Base-by-base conservation (phyloP, 2,329 filamentous ascomycete genomes). In the Fusarium sterilihyphosum region DNA sequence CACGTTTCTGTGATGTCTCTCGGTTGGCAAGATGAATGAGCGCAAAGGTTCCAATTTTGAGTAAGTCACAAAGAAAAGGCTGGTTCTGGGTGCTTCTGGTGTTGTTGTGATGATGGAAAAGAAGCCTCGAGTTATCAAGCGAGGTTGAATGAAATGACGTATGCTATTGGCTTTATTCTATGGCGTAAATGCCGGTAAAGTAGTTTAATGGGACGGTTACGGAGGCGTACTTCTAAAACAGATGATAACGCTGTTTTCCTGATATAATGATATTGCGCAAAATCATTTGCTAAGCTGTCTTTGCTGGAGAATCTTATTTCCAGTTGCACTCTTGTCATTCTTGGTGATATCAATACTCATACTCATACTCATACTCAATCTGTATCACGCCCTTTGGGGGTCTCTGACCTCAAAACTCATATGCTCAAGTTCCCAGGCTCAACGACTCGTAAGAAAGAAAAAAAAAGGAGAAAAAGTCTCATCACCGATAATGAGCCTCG, bases 81-180 rank as follows among this genome's bases (percentile, higher is more conserved):
- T 18, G 41, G 8, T 47, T 61, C 14, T n/a, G 17, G 14, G 24
- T 35, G 22, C 31, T 59, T 38, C 33, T 59, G 41, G 22, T 31
- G 33, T 33, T 35, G 20, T 58, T 13, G 16, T 26, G 13, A 29
- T 58, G 53, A 61, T 53, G 22, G 38, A 41, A 38, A 37, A 47
- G 33, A 46, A 37, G 40, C 56, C 24, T 29, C 24, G 10, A 38
- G 18, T 12, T 24, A 29, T 61, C 37, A 41, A 46, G 43, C 53
- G 61, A 50, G 44, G 43, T 59, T 46, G 38, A 43, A 22, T 37
- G 44, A 31, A 68, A 74, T 73, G 71, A 73, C 71, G 71, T 73
- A 67, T 40, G 62, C 31, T 52, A 35, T 20, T 47, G 31, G 40
- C 24, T 37, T 58, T 33, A 46, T 47, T 35, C n/a, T 46, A 31